These are phyloP conservation scores for Daldinia sp. DNA, from an alignment of 2,329 filamentous ascomycete species.

Conservation along the genomic window DNA sequence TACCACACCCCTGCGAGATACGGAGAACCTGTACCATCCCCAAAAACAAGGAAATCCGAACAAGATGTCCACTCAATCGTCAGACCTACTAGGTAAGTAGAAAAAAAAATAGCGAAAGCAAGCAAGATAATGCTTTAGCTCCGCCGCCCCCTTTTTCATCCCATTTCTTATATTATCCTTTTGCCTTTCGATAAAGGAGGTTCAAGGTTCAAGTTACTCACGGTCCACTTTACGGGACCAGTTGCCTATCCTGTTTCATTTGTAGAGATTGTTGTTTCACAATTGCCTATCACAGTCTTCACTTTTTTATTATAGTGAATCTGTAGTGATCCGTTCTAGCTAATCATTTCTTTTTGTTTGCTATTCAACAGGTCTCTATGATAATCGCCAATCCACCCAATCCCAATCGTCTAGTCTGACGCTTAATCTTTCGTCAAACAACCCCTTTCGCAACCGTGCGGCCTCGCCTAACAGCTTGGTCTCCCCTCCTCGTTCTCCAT, in stretches of 20 bases:
- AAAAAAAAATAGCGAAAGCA: too few species aligned
- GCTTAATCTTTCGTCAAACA: constrained; percentile 80
- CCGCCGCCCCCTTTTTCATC: constrained; percentile 26
- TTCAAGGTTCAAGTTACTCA: constrained; percentile 17
- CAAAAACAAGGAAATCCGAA: constrained; percentile 31
- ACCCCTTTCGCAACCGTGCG: constrained; percentile 79
- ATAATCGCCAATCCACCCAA: constrained; percentile 56
- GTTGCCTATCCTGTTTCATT: constrained; percentile 56
- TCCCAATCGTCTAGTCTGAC: constrained; percentile 65
- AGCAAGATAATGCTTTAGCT: constrained; percentile 23
- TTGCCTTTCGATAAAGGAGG: constrained; percentile 22
- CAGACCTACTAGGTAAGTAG: constrained; percentile 37
- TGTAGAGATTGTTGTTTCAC: constrained; percentile 58
- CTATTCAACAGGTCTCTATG: constrained; percentile 49
- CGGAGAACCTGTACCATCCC: constrained; percentile 27
- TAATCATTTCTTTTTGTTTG: constrained; percentile 44
- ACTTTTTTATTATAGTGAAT: constrained; percentile 47
- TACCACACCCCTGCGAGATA: constrained; percentile 35
- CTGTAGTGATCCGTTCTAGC: constrained; percentile 49
- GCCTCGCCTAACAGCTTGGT: constrained; percentile 62
- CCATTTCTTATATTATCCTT: constrained; percentile 7
- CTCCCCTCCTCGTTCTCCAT: constrained; percentile 60
- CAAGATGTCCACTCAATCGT: constrained; percentile 34
- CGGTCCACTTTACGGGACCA: constrained; percentile 52
- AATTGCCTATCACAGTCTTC: constrained; percentile 53